phyloP scores from a whole-genome alignment of 768 basidiomycete species.

The Kwoniella dejecticola region DNA sequence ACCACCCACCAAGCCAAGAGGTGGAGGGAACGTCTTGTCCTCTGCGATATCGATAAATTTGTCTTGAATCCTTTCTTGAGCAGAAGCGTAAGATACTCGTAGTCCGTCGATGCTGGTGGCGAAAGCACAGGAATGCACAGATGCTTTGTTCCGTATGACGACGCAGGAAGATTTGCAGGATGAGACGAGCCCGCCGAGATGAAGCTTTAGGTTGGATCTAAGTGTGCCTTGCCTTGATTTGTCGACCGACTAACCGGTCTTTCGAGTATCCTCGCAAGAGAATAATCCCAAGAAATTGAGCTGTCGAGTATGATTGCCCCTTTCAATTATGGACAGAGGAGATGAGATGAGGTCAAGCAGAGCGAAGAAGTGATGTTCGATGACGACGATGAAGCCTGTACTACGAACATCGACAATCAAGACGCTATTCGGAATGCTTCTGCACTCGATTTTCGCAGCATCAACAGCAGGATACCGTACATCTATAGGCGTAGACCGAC shows the following conservation, averaged over 20 bases:
- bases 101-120: not conserved
- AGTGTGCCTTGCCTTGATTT: slow-evolving; percentile 3
- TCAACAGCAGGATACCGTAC: too few species aligned
- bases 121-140: slow-evolving; percentile 2
- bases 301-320: too few species aligned
- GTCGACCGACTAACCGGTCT: not conserved
- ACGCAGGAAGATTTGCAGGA: not conserved
- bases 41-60: not conserved
- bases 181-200: not conserved
- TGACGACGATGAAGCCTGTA: not conserved
- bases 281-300: too few species aligned
- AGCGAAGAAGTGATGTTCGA: too few species aligned
- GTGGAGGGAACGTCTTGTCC: not conserved
- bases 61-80: not conserved
- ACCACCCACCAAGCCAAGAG: not conserved
- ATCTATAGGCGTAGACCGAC: not conserved
- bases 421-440: too few species aligned
- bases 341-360: not conserved
- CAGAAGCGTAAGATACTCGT: not conserved
- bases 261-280: too few species aligned
- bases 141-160: not conserved
- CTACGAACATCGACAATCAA: too few species aligned
- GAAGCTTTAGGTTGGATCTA: slow-evolving; percentile 10
- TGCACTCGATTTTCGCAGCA: not conserved
- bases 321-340: too few species aligned